These are phyloP conservation scores for Rhododendron griersonianum DNA, from an alignment of 148 eudicot genomes.

Conservation along the genomic window DNA sequence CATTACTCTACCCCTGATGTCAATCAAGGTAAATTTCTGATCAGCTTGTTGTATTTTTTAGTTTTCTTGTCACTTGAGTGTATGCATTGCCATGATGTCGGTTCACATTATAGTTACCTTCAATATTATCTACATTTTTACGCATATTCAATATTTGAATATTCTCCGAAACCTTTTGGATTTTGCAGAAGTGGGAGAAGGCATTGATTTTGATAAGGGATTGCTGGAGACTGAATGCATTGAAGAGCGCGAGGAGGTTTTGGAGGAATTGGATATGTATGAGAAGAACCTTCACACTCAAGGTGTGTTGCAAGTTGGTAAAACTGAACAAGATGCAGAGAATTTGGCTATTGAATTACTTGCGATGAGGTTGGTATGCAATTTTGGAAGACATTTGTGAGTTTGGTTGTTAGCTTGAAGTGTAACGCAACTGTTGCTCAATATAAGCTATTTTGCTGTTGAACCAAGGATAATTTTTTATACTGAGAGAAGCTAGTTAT, in stretches of 20 bases:
- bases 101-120: background rate
- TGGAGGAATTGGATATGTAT: conserved; percentile 26
- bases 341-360: conserved; percentile 50
- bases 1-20: conserved; percentile 6
- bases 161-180: background rate
- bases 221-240: conserved; percentile 22
- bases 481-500: background rate
- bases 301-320: conserved; percentile 11
- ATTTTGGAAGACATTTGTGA: background rate
- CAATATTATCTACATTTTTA: background rate
- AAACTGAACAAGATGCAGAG: conserved; percentile 37
- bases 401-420: background rate
- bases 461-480: background rate
- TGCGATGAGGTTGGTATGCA: conserved; percentile 41
- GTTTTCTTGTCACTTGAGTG: background rate
- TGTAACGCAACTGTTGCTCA: background rate
- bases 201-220: conserved; percentile 15
- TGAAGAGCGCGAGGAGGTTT: conserved; percentile 37
- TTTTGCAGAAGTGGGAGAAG: conserved; percentile 17
- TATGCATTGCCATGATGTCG: background rate
- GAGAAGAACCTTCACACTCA: conserved; percentile 5
- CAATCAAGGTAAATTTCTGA: conserved; percentile 24
- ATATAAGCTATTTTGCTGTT: background rate
- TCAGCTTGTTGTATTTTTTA: background rate
- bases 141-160: background rate